Evolutionary conservation across 2,329 filamentous ascomycete species (phyloP).

Genomic region (Helminthosporium solani): DNA sequence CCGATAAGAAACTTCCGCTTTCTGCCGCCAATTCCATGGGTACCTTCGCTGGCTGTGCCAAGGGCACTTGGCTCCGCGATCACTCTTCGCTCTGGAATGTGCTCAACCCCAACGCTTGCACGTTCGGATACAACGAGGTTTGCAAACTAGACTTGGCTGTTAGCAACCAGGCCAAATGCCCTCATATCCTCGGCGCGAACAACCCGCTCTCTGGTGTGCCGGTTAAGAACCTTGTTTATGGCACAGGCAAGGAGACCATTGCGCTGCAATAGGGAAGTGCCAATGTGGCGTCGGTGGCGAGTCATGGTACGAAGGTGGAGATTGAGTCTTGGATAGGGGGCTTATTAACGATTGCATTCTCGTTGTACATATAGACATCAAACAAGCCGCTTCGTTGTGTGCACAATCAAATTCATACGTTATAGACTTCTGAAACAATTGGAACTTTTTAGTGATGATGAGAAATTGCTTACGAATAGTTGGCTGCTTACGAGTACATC

Average conservation of each 20-base stretch:
- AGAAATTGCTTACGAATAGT: too few species aligned
- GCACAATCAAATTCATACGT: too few species aligned
- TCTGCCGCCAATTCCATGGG: conserved; percentile 18
- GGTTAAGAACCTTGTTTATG: conserved; percentile 28
- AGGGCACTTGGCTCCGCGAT: conserved; percentile 11
- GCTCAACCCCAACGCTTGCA: conserved; percentile 49
- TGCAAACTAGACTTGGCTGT: conserved; percentile 26
- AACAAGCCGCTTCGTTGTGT: not conserved
- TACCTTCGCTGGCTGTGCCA: conserved; percentile 15
- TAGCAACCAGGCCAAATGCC: conserved; percentile 30
- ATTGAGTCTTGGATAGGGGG: not conserved
- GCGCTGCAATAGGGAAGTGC: conserved; percentile 9
- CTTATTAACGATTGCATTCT: not conserved
- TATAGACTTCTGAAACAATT: too few species aligned
- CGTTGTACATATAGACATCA: not conserved
- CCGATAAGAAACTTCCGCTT: conserved; percentile 15
- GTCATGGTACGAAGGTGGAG: not conserved
- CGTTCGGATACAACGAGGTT: conserved; percentile 28
- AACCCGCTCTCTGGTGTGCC: conserved; percentile 14
- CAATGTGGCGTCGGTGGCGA: too few species aligned
- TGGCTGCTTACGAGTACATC: too few species aligned
- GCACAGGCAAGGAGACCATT: conserved; percentile 16
- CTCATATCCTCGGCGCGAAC: conserved; percentile 23
- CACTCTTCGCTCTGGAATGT: conserved; percentile 48
- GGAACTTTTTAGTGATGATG: too few species aligned